Percentiles rank a stretch among this genome's conserved stretches.
phyloP scores from a whole-genome alignment of 225 moss, liverwort and hornwort genomes.

The Pleurozium schreberi region DNA sequence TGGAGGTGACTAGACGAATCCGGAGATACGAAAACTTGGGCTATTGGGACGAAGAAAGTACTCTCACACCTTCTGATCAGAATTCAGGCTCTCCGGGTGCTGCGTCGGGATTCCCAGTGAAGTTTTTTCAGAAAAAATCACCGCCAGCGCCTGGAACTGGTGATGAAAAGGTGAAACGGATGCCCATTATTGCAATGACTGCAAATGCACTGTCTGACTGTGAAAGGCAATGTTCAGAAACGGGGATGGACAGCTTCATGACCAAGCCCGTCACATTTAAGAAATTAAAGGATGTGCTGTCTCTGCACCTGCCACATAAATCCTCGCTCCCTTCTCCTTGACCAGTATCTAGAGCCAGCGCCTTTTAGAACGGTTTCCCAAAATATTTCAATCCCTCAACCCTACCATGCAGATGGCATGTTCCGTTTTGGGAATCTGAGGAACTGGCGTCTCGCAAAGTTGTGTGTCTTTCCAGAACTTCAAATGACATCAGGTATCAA shows the following conservation, averaged over 20 bases:
- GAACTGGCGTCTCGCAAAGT: not conserved
- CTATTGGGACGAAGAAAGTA: slow-evolving; percentile 42
- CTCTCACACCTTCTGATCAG: slow-evolving; percentile 4
- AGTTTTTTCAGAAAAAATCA: not conserved
- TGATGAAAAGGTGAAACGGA: slow-evolving; percentile 4
- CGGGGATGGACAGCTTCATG: slow-evolving; percentile 53
- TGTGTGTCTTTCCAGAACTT: not conserved
- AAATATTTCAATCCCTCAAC: not conserved
- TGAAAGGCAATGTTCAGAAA: slow-evolving; percentile 44
- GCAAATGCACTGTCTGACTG: slow-evolving; percentile 45
- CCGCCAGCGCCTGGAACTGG: not conserved
- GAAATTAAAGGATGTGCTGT: slow-evolving; percentile 44
- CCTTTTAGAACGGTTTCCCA: not conserved
- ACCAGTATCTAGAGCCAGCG: not conserved
- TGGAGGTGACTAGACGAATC: slow-evolving; percentile 74
- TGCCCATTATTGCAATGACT: slow-evolving; percentile 51
- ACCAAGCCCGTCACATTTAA: slow-evolving; percentile 54
- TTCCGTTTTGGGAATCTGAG: not conserved
- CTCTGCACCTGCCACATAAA: slow-evolving; percentile 20
- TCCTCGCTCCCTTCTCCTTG: slow-evolving; percentile 14
- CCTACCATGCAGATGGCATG: not conserved
- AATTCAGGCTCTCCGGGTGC: not conserved
- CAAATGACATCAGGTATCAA: not conserved
- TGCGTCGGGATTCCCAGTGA: not conserved
- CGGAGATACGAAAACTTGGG: slow-evolving; percentile 63